Base-by-base conservation (phyloP, 805 yeast genomes). In the Barnettozyma sp. region DNA sequence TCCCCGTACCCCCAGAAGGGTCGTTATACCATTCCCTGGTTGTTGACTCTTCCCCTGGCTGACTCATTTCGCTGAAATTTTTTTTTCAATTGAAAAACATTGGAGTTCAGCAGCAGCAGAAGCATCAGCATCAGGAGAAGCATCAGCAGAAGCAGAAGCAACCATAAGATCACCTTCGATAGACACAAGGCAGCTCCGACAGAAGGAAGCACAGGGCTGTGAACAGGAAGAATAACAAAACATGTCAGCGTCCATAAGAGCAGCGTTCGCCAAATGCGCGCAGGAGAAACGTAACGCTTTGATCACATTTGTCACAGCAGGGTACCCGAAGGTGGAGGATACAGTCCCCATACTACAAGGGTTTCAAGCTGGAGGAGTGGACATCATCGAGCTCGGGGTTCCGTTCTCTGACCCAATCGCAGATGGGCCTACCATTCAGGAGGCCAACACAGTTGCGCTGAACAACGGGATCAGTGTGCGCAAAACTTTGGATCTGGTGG, bases 381-480 rank as follows among this genome's bases (percentile, higher is more conserved):
- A 92, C 55, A 73, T 92, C 43, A 85, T 92, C 48, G 99, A 92
- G 63, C 65, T 92, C 31, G 98, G 99, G 43, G 65, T 92, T 57
- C 99, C 99, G 32, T 92, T 92, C 59, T 81, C 95, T 16, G 99
- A 92, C 58, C 98, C 99, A 25, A 87, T 92, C 58, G 99, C 97
- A 22, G 99, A 92, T 60, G 99, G 99, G 32, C 95, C 97, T 26
- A 85, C 95, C 13, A 92, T 92, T 52, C 98, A 92, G 65, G 77
- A 67, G 22, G 86, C 97, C 25, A 88, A 88, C 63, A 74, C 73
- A 15, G 66, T 64, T n/a, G 92, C 98, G 14, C 69, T 92, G 44
- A 70, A 73, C 18, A 90, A 92, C 51, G 94, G 94, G 11, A 74
- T 87, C 41, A 80, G 86, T 21, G 77, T 86, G 44, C 56, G 65